Base-by-base conservation (phyloP, 345 rosid species). In the Sisymbrium altissimum region DNA sequence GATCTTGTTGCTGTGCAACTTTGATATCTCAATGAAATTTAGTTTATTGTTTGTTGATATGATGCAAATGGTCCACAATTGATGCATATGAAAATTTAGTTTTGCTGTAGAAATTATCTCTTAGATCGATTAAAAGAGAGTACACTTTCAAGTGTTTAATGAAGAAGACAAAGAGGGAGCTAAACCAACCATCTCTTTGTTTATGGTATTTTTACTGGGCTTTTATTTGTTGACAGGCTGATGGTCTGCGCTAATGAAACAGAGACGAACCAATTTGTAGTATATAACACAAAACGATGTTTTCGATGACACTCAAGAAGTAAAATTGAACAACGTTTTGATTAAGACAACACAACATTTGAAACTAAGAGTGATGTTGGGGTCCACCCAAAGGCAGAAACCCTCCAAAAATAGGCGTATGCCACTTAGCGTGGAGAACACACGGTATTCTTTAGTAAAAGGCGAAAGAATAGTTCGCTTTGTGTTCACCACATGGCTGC, bases 371-470 rank as follows among this genome's bases (percentile, higher is more conserved):
- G 13, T 3, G 17, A 17, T 58, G 29, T 18, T 58, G 63, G 63
- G 63, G 63, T 18, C 63, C 27, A 18, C 27, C 7, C 2, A 9
- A 15, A 33, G 14, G 41, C 8, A 17, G 63, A 35, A 25, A 55
- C 69, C 80, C 79, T 81, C 74, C 80, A 60, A 77, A 82, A 82
- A 77, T 77, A 35, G 59, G 68, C 25, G 55, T 74, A 74, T 74
- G 62, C 80, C 76, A 70, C 71, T 80, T 3, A 14, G 25, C 35
- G 61, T 56, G 15, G 75, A 46, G 75, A 76, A 49, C 60, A 76
- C 80, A 76, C 80, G 66, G 66, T 76, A 70, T 63, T 76, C 80
- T 76, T 76, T 76, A 76, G 80, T 70, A 76, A 76, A 76, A 70
- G 80, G 80, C 66, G 80, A 76, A 76, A 76, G 69, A 75, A 76